phyloP scores from a whole-genome alignment of 345 rosid species.

The Atalantia buxifolia region DNA sequence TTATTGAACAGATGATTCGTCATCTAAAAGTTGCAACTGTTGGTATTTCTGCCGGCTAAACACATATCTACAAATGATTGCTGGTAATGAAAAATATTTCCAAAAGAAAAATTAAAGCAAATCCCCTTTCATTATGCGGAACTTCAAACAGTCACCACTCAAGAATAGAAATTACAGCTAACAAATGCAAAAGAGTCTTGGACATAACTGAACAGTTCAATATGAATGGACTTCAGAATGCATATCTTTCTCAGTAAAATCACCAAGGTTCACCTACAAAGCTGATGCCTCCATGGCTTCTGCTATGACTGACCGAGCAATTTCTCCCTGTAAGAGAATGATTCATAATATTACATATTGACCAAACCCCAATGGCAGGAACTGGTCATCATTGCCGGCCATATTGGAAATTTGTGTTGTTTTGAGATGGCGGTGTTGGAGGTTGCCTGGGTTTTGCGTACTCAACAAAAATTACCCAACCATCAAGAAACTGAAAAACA shows the following conservation, averaged over 20 bases:
- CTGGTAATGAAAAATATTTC: no score
- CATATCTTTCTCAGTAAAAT: not conserved
- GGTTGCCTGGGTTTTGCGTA: conserved; percentile 41
- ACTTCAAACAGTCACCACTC: not conserved
- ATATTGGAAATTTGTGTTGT: not conserved
- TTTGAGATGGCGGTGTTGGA: conserved; percentile 8
- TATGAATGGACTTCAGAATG: not conserved
- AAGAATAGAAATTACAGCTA: not conserved
- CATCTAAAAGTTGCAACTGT: no score
- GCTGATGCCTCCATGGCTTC: not conserved
- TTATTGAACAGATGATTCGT: no score
- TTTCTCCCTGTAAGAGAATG: not conserved
- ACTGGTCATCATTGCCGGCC: conserved; percentile 7
- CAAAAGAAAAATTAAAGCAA: not conserved
- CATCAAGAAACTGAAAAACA: conserved; percentile 49
- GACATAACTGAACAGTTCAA: not conserved
- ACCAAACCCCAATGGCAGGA: not conserved
- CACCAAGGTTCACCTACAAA: not conserved
- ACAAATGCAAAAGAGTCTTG: not conserved
- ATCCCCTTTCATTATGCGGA: not conserved
- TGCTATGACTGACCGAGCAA: not conserved
- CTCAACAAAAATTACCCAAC: conserved; percentile 61
- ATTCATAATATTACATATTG: not conserved
- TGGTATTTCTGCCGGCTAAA: no score
- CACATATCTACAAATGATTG: no score